phyloP scores from a whole-genome alignment of 192 early-diverging fungal genomes.

The Lobulomyces angularis region DNA sequence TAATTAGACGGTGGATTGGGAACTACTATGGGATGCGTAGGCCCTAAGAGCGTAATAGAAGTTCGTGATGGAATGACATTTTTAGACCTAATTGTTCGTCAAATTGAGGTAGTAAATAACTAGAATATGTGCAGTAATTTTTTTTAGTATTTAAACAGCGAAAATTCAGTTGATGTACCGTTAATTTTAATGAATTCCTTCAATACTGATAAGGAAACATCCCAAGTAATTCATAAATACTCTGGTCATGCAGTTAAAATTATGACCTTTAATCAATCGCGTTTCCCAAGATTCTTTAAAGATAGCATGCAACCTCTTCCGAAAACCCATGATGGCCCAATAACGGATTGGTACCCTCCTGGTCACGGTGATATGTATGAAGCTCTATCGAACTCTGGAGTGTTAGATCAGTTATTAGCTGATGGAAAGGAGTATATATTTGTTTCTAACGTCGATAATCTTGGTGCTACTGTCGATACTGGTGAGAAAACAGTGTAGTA shows the following conservation, averaged over 20 bases:
- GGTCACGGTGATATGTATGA: slow-evolving; percentile 99
- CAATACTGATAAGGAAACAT: slow-evolving; percentile 97
- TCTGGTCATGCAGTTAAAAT: slow-evolving; percentile 79
- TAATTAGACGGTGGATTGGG: slow-evolving; percentile 98
- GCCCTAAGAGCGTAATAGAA: slow-evolving; percentile 95
- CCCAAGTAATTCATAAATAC: slow-evolving; percentile 98
- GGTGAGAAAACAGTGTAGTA: slow-evolving; percentile 15
- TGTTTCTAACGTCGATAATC: slow-evolving; percentile 97
- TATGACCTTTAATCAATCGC: slow-evolving; percentile 94
- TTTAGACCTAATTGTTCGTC: slow-evolving; percentile 93
- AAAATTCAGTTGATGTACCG: slow-evolving; percentile 81
- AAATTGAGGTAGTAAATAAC: slow-evolving; percentile 75
- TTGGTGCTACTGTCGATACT: slow-evolving; percentile 93
- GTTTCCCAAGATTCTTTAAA: slow-evolving; percentile 85
- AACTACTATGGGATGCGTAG: slow-evolving; percentile 98
- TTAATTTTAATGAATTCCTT: slow-evolving; percentile 99
- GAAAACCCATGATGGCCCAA: slow-evolving; percentile 49
- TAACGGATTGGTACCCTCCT: slow-evolving; percentile 71
- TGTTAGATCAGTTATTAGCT: slow-evolving; percentile 82
- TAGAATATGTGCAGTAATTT: too few relatives aligned
- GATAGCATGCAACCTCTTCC: slow-evolving; percentile 83
- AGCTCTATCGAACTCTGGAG: slow-evolving; percentile 78
- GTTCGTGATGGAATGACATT: slow-evolving; percentile 98
- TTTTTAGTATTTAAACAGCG: slow-evolving; percentile 72
- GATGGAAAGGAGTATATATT: slow-evolving; percentile 98